phyloP scores from a whole-genome alignment of 352 stramenopile genomes.

The Globisporangium splendens region DNA sequence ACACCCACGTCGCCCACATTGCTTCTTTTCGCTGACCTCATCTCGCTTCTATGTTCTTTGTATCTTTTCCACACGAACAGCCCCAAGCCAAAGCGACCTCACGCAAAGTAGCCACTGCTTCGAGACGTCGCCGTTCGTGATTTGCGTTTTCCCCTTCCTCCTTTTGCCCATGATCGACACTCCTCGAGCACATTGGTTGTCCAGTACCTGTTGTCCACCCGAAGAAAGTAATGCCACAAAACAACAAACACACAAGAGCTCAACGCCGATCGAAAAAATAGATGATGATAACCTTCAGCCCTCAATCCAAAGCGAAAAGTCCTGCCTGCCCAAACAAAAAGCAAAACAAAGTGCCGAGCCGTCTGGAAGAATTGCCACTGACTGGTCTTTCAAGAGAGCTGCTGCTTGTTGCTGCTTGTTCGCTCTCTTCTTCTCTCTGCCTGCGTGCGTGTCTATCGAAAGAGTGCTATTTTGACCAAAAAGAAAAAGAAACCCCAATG shows the following conservation, averaged over 20 bases:
- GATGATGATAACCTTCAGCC: no score
- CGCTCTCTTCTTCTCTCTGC: no score
- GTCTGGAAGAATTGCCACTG: no score
- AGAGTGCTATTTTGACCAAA: no score
- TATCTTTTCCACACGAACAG: neutral
- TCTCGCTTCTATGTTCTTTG: neutral
- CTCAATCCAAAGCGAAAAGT: neutral
- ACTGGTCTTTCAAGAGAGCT: neutral
- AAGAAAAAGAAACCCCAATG: no score
- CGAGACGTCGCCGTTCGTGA: conserved; percentile 11
- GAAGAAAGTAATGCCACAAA: neutral
- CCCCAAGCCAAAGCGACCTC: conserved; percentile 24
- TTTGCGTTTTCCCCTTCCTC: conserved; percentile 1
- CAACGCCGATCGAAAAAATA: neutral
- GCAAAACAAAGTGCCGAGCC: no score
- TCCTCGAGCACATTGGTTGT: conserved; percentile 8
- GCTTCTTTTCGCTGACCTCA: neutral
- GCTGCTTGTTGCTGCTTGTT: no score
- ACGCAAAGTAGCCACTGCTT: conserved; percentile 13
- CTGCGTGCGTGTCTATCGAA: no score
- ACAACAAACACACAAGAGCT: neutral
- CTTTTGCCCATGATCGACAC: conserved; percentile 1
- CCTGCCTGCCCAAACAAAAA: no score
- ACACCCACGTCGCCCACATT: neutral
- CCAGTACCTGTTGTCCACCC: conserved; percentile 5